Percentiles rank a stretch among this genome's conserved stretches.
phyloP scores from a whole-genome alignment of 2,329 filamentous ascomycete genomes.

The Myriosclerotinia duriaeana region DNA sequence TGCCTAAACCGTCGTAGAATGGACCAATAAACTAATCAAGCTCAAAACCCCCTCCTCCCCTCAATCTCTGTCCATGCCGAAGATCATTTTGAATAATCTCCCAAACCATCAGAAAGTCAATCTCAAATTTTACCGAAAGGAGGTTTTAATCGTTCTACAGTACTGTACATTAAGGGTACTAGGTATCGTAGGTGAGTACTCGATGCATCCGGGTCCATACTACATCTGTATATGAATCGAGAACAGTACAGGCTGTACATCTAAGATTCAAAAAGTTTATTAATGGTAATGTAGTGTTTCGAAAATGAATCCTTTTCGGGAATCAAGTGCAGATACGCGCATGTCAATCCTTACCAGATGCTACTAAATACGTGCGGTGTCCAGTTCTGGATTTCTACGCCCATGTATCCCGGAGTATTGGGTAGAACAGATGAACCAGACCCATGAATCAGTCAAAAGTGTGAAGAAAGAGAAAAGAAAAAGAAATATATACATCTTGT shows the following conservation, averaged over 20 bases:
- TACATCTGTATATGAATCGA: neutral
- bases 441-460: neutral
- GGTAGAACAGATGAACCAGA: slow-evolving; percentile 11
- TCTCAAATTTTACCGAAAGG: neutral
- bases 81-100: slow-evolving; percentile 14
- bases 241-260: neutral
- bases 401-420: slow-evolving; percentile 17
- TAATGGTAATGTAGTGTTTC: slow-evolving; percentile 16
- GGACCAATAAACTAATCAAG: slow-evolving; percentile 10
- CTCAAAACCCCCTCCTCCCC: neutral
- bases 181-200: neutral
- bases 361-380: slow-evolving; percentile 15
- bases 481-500: neutral
- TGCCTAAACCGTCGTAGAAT: slow-evolving; percentile 11
- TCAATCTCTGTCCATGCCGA: neutral
- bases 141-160: neutral
- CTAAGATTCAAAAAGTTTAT: neutral
- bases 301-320: slow-evolving; percentile 8
- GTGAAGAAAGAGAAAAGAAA: too few relatives aligned
- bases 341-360: slow-evolving; percentile 6
- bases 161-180: neutral
- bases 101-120: neutral
- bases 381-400: slow-evolving; percentile 17
- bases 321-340: slow-evolving; percentile 18
- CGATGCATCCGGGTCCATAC: neutral